Evolutionary conservation across 2,329 filamentous ascomycete genomes (phyloP), one percentile per base, ranked within the genome.

Genomic region (Elsinoe arachidis): DNA sequence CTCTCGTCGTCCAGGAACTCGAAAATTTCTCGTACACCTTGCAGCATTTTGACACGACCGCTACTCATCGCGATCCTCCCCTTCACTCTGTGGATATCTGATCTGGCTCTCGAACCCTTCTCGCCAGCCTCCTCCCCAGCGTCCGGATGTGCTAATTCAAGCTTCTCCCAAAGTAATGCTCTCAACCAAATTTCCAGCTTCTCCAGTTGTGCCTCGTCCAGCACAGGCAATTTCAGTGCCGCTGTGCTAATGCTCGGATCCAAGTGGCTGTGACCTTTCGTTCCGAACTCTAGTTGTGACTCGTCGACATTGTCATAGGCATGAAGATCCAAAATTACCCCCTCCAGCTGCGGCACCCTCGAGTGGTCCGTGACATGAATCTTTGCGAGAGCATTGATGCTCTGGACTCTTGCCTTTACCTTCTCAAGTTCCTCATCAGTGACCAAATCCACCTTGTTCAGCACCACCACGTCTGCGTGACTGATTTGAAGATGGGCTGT

Each of bases 401-500:
- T 86, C 56, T 80, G 76, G 55, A 97, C 84, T 46, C 93, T 81
- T 14, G 81, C 77, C 61, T 78, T 80, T 6, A 96, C 88, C 0
- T 68, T 72, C n/a, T 81, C 72, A 1, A 97, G 78, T 65, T 96
- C 84, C 5, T 80, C 74, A 1, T 79, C 69, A 5, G 79, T 82
- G 2, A 97, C 90, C 2, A 96, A 77, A 68, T 99, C 93, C 2
- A 85, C 79, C 71, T 99, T 99, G 74, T 99, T 99, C 64, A 99
- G 82, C 38, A 99, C 83, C 44, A 99, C 81, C 7, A 97, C 90
- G 72, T 99, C 93, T 5, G 93, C 93, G 66, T 99, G 92, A 1
- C 90, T 96, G 60, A 99, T 95, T 67, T 99, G 93, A 49, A 97
- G 80, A 71, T 99, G 93, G 0, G 93, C 93, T 2, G 89, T 96